phyloP scores from a whole-genome alignment of 805 yeast species.

The Candida manassasensis region DNA sequence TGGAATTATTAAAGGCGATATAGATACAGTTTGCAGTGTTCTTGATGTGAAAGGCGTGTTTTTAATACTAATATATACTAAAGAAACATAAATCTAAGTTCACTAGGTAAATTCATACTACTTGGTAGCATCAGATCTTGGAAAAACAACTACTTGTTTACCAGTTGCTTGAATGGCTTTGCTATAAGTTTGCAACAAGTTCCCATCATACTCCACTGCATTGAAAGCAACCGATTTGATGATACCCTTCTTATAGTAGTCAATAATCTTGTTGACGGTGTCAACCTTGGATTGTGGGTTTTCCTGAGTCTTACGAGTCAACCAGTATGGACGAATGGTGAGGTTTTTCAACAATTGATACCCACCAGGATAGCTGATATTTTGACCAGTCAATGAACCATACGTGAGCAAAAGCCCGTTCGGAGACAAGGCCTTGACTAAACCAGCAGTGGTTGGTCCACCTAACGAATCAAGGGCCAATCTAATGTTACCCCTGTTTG shows the following conservation, averaged over 20 bases:
- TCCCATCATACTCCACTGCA: slow-evolving; percentile 32
- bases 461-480: slow-evolving; percentile 32
- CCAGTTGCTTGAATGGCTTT: slow-evolving; percentile 38
- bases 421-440: slow-evolving; percentile 21
- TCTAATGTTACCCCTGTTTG: slow-evolving; percentile 18
- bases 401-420: slow-evolving; percentile 26
- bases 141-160: slow-evolving; percentile 45
- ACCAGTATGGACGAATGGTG: slow-evolving; percentile 28
- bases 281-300: slow-evolving; percentile 56
- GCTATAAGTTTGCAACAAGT: slow-evolving; percentile 38
- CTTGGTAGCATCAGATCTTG: too few relatives aligned
- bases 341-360: slow-evolving; percentile 29
- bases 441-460: slow-evolving; percentile 18
- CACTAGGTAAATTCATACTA: too few relatives aligned
- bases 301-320: slow-evolving; percentile 20
- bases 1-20: slow-evolving; percentile 30
- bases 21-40: too few relatives aligned
- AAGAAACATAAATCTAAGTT: too few relatives aligned
- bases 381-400: slow-evolving; percentile 18
- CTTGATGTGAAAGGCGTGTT: too few relatives aligned
- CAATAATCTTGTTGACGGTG: slow-evolving; percentile 51
- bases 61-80: too few relatives aligned
- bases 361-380: slow-evolving; percentile 15
- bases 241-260: slow-evolving; percentile 55
- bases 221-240: slow-evolving; percentile 44